Evolutionary conservation across 768 basidiomycete genomes (phyloP).

Genomic region (Tulasnella calospora): DNA sequence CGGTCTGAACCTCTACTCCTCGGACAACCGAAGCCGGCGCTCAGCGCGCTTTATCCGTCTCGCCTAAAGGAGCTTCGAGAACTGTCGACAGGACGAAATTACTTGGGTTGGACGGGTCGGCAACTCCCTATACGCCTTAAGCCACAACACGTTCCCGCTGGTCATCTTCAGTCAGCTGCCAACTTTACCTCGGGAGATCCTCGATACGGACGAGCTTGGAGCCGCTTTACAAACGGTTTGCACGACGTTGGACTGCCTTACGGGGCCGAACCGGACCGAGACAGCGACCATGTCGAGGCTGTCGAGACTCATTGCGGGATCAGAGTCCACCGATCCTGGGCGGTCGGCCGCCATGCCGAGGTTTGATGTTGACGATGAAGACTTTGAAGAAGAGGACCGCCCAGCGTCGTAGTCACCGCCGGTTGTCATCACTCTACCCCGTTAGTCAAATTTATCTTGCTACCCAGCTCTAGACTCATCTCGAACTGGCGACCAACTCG

Average conservation of each 20-base stretch:
- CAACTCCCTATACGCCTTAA: conserved; percentile 80
- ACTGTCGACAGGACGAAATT: conserved; percentile 49
- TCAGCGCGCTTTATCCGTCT: conserved; percentile 63
- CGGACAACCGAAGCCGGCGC: conserved; percentile 74
- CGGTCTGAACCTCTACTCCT: conserved; percentile 69
- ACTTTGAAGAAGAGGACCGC: neutral
- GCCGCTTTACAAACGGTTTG: neutral
- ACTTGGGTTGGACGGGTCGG: conserved; percentile 80
- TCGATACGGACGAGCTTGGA: neutral
- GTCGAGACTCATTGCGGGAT: conserved; percentile 7
- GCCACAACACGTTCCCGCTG: conserved; percentile 72
- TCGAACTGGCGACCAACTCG: neutral
- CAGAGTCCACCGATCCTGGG: neutral
- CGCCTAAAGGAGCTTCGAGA: conserved; percentile 38
- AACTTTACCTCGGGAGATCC: neutral
- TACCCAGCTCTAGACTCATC: conserved; percentile 3
- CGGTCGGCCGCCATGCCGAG: neutral
- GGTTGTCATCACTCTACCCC: neutral
- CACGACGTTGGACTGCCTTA: conserved; percentile 28
- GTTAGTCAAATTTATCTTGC: neutral
- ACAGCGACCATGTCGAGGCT: neutral
- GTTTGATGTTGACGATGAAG: conserved; percentile 1
- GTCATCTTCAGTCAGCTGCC: conserved; percentile 45
- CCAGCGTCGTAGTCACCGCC: conserved; percentile 19
- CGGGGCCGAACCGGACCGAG: conserved; percentile 28